phyloP scores from a whole-genome alignment of 2,329 filamentous ascomycete species.

The Blastomyces percursus region DNA sequence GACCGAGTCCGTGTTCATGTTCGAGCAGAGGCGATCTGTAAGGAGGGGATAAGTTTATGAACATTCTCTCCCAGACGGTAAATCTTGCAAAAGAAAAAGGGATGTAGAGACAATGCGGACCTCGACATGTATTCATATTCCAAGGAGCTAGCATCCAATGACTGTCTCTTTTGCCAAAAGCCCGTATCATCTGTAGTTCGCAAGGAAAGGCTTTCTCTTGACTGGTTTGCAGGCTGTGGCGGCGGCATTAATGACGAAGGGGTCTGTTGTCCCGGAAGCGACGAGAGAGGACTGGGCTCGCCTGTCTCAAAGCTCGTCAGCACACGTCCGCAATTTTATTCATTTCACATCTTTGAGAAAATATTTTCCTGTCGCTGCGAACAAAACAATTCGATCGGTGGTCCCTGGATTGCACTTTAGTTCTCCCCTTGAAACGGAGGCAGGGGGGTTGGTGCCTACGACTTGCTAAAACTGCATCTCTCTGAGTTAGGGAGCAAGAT shows the following conservation, averaged over 20 bases:
- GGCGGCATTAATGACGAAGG: slow-evolving; percentile 26
- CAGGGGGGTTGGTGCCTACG: no score
- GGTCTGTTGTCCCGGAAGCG: slow-evolving; percentile 27
- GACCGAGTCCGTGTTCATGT: slow-evolving; percentile 75
- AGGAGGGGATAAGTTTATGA: slow-evolving; percentile 4
- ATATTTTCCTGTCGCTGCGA: background rate
- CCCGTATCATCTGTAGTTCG: slow-evolving; percentile 46
- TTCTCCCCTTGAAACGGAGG: background rate
- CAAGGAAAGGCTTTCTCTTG: slow-evolving; percentile 38
- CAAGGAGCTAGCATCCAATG: slow-evolving; percentile 58
- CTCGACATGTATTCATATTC: slow-evolving; percentile 64
- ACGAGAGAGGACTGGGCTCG: slow-evolving; percentile 32
- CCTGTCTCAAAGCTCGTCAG: slow-evolving; percentile 18
- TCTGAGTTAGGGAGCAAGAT: background rate
- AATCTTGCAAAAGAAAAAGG: background rate
- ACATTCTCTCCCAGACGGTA: background rate
- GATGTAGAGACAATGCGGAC: slow-evolving; percentile 40
- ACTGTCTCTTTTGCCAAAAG: slow-evolving; percentile 57
- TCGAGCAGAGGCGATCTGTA: slow-evolving; percentile 71
- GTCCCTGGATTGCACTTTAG: background rate
- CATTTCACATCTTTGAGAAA: background rate
- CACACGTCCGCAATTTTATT: background rate
- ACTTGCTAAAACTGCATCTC: background rate
- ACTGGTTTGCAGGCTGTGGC: slow-evolving; percentile 39
- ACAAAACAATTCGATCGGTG: background rate